These are phyloP conservation scores for Rhodomyrtus tomentosa DNA, from an alignment of 345 rosid species.

Conservation along the genomic window DNA sequence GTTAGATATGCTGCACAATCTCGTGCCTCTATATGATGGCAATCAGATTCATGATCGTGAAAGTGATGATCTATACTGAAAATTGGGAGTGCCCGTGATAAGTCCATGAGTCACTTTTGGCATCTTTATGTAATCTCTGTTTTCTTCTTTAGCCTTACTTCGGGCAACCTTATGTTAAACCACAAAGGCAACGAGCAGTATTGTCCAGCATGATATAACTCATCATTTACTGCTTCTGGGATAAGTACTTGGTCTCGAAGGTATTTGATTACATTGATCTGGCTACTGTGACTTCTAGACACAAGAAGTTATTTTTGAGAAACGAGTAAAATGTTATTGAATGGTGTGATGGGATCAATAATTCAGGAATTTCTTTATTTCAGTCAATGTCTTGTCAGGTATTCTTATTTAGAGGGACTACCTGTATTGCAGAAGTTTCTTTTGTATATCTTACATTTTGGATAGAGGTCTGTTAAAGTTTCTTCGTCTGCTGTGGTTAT, in stretches of 20 bases:
- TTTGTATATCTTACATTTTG: background rate
- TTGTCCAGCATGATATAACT: background rate
- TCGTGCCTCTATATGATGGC: background rate
- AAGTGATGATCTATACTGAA: background rate
- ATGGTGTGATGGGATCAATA: background rate
- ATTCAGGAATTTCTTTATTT: background rate
- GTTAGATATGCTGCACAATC: background rate
- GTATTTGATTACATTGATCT: background rate
- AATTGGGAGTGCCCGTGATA: background rate
- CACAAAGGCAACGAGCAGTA: background rate
- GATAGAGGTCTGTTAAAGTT: background rate
- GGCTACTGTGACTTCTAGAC: background rate
- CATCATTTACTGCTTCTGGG: background rate
- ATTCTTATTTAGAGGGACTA: background rate
- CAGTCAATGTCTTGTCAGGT: background rate
- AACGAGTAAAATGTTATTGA: background rate
- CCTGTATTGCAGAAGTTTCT: background rate
- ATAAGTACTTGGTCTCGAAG: background rate
- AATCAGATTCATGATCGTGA: background rate
- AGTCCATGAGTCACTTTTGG: background rate
- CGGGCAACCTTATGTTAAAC: background rate
- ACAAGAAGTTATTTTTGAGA: background rate
- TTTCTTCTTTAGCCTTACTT: background rate
- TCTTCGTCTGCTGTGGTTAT: background rate
- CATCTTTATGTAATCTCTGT: background rate